Evolutionary conservation across 2,329 filamentous ascomycete genomes (phyloP).

Genomic region (Diaporthe longicolla): DNA sequence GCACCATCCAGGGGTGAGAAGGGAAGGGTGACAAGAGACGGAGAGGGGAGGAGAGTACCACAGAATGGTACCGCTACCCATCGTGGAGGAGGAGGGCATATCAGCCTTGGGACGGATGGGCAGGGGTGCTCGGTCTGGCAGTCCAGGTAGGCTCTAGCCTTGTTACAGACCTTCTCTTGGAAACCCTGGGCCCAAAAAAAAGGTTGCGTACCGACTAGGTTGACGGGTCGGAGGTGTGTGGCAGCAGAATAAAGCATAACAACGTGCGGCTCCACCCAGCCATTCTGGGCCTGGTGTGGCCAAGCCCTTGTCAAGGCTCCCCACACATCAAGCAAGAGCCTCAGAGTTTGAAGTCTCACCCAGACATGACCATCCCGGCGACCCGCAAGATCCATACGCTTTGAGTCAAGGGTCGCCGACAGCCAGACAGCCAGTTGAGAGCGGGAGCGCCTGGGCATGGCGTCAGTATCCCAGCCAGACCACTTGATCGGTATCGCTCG

Average conservation of each 20-base stretch:
- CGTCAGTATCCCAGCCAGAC: conserved; percentile 33
- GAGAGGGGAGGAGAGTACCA: background rate
- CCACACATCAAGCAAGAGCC: conserved; percentile 40
- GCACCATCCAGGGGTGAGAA: conserved; percentile 44
- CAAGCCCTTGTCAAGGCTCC: conserved; percentile 36
- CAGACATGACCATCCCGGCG: conserved; percentile 41
- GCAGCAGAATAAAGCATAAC: conserved; percentile 36
- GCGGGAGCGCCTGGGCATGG: conserved; percentile 38
- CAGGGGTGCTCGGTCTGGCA: conserved; percentile 50
- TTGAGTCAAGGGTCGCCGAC: conserved; percentile 36
- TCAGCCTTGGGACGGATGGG: conserved; percentile 51
- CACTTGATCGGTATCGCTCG: conserved; percentile 23
- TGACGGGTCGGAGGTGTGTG: conserved; percentile 38
- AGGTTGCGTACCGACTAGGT: conserved; percentile 36
- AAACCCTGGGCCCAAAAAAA: conserved; percentile 38
- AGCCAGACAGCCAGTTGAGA: conserved; percentile 3
- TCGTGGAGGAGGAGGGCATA: conserved; percentile 45
- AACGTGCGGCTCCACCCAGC: conserved; percentile 39
- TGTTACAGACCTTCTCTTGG: conserved; percentile 55
- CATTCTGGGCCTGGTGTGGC: conserved; percentile 37
- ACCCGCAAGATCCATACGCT: conserved; percentile 32
- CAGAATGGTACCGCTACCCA: background rate
- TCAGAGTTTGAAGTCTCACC: conserved; percentile 40
- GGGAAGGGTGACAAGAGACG: conserved; percentile 1
- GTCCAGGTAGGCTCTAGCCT: conserved; percentile 55